A percentile compares a stretch with the other conserved stretches of the same genome.
These are phyloP conservation scores for Wickerhamiella nectarea DNA, from an alignment of 805 yeast genomes.

Conservation along the genomic window DNA sequence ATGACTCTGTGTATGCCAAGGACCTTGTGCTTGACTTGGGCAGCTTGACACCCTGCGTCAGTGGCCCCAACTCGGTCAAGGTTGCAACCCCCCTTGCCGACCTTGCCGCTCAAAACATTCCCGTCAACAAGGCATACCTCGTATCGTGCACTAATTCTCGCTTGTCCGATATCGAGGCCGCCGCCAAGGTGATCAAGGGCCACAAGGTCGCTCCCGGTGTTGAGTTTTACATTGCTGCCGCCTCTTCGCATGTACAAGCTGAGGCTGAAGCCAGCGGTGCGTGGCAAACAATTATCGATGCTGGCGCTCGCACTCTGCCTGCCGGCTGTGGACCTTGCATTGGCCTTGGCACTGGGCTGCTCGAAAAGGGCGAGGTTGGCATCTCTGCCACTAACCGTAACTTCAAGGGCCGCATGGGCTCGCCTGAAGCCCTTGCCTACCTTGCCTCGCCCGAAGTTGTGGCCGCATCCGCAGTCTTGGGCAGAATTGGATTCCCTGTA, in stretches of 20 bases:
- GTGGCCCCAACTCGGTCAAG: constrained; percentile 97
- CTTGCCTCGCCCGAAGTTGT: constrained; percentile 96
- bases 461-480: constrained; percentile 95
- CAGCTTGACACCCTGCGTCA: constrained; percentile 72
- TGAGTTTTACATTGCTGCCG: constrained; percentile 95
- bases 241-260: constrained; percentile 80
- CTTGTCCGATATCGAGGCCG: constrained; percentile 82
- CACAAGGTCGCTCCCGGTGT: constrained; percentile 78
- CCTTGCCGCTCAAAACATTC: constrained; percentile 56
- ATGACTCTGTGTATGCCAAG: constrained; percentile 78
- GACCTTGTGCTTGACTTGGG: constrained; percentile 67
- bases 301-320: constrained; percentile 90
- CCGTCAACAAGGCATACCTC: constrained; percentile 83
- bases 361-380: constrained; percentile 94
- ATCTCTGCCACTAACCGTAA: constrained; percentile 97
- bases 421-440: constrained; percentile 89
- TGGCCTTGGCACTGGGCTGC: constrained; percentile 87
- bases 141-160: constrained; percentile 98
- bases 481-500: constrained; percentile 84
- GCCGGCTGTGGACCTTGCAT: constrained; percentile 99
- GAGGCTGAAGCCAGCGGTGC: constrained; percentile 88
- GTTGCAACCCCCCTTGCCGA: constrained; percentile 67
- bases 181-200: constrained; percentile 76
- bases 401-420: constrained; percentile 99
- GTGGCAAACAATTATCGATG: constrained; percentile 77